Base-by-base conservation (phyloP, 2,329 filamentous ascomycete species). In the Clathrospora elynae region DNA sequence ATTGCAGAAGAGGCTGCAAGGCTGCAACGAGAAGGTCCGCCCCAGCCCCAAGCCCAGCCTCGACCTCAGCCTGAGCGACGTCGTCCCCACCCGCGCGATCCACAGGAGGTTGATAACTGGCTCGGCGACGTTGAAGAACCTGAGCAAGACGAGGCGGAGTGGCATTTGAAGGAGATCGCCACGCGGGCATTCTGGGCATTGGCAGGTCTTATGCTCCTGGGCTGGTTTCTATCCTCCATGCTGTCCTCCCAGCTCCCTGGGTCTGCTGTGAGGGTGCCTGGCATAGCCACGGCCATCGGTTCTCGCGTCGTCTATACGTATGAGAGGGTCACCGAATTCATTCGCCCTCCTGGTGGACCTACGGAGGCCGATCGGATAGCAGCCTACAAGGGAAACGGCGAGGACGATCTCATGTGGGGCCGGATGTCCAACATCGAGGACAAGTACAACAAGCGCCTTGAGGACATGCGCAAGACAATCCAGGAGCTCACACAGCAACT, bases 401-500 rank as follows among this genome's bases (percentile, higher is more conserved):
- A 54, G 13, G 50, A 59, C 14, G 35, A 55, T 13, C 18, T 47
- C 18, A 8, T 61, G 2, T 61, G 56, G 58, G 37, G 35, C 11
- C 56, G 56, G 16, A 47, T 60, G 46, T 37, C 31, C 30, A 52
- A 41, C 10, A 52, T 57, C 2, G 37, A 55, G 10, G 25, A 44
- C 3, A 37, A 51, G 17, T 48, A 53, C 12, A 37, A 42, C 11
- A 41, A 33, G 3, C 46, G 47, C 13, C 37, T 58, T 33, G 40
- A 54, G 9, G 35, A 49, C 5, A 45, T 63, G 28, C 31, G 50
- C 24, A 33, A 33, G 8, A 46, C 56, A 8, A 46, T 65, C 16
- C 26, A 55, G 6, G 40, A 43, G 4, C 41, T 67, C 3, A 49
- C 51, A 7, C 23, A 57, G 4, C 30, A 63, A 3, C 66, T 88